Evolutionary conservation across 768 basidiomycete species (phyloP), one percentile per base, ranked within the genome.

Genomic region (Suillus variegatus): DNA sequence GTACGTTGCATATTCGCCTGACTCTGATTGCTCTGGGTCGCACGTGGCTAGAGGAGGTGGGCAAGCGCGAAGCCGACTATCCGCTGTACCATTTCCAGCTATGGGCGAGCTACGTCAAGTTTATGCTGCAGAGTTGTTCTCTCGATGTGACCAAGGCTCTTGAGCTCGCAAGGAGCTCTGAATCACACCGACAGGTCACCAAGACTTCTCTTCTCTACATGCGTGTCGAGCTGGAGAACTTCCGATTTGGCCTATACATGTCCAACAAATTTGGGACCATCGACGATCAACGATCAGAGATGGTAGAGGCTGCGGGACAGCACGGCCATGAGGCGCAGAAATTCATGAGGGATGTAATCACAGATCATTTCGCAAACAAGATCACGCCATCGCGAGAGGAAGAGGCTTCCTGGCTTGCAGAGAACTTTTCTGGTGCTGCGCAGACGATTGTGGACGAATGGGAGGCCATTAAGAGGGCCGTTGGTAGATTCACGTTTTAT

Each of bases 1-100:
- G 75, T 13, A 83, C 84, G 7, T 72, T 91, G 46, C 75, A 85
- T 35, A 76, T 88, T 35, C 84, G 89, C 4, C 79, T 88, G 65
- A 70, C 76, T 10, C 73, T 92, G 35, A 79, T 74, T n/a, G 74
- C 82, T 46, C 67, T 89, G 64, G 82, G 80, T 3, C 72, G 65
- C 32, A 62, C 69, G 0, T 84, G 84, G 79, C 70, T 85, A 41
- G 76, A 81, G 0, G 74, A 73, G 6, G 63, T 82, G 20, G 55
- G 67, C 44, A 46, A 70, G 41, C 67, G 70, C 51, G 69, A 67
- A 18, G 47, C 65, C 4, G 65, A 65, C n/a, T 60, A 76, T 63
- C 67, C 64, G 43, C 65, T 67, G n/a, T 38, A 51, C 16, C 36
- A 46, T n/a, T 55, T 6, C 7, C 44, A 7, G 6, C 73, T 80